phyloP scores from a whole-genome alignment of 2,329 filamentous ascomycete species.

The Fusarium siculi region DNA sequence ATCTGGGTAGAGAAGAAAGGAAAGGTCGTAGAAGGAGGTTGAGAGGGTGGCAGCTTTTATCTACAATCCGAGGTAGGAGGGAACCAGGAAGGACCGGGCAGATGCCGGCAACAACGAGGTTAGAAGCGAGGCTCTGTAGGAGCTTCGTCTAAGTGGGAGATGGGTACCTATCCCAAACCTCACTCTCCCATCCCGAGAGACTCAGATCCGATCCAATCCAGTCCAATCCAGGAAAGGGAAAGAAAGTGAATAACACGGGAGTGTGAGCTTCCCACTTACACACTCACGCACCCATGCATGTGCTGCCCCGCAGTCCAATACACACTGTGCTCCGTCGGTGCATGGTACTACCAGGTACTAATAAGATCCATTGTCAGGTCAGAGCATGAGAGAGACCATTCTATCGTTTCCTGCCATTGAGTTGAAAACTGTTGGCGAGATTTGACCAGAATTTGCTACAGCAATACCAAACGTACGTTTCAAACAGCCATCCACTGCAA shows the following conservation, averaged over 20 bases:
- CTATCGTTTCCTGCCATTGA: neutral
- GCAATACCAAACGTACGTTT: neutral
- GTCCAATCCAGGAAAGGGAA: neutral
- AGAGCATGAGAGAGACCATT: neutral
- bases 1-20: conserved; percentile 32
- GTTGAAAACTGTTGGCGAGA: rapidly evolving
- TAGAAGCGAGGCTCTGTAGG: conserved; percentile 18
- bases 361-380: neutral
- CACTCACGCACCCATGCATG: neutral
- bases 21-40: conserved; percentile 8
- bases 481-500: neutral
- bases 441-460: rapidly evolving
- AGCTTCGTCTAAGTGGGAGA: conserved; percentile 5
- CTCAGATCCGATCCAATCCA: neutral
- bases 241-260: conserved; percentile 14
- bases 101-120: conserved; percentile 15
- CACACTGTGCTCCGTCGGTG: conserved; percentile 19
- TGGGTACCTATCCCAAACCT: conserved; percentile 25
- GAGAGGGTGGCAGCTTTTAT: conserved; percentile 37
- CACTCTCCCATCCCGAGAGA: neutral
- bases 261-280: conserved; percentile 23
- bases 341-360: conserved; percentile 11
- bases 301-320: conserved; percentile 17
- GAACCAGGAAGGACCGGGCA: conserved; percentile 23
- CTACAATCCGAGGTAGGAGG: conserved; percentile 15